Base-by-base conservation (phyloP, 164 flowering plant genomes). In the Houttuynia cordata region DNA sequence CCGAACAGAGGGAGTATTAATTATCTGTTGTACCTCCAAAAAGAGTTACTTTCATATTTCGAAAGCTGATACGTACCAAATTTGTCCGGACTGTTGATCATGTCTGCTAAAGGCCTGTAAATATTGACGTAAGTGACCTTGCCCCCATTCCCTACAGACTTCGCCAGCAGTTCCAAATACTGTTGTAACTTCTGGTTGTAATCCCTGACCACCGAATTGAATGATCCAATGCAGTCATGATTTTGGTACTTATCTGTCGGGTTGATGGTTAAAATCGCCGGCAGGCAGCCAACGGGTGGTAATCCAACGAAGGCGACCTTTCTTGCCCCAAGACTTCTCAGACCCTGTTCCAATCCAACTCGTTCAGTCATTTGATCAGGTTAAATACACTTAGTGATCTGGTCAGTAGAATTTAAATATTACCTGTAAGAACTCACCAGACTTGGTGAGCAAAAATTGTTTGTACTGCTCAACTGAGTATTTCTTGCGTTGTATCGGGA, bases 201-300 rank as follows among this genome's bases (percentile, higher is more conserved):
- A 1, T 73, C 79, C 53, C 62, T 67, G 3, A 81, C 80, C 0
- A 67, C 74, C 8, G n/a, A 10, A 45, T 52, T 47, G 57, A 25
- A 23, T 34, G 57, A 21, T 14, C 62, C 62, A 19, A 65, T 22
- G 42, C 73, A 81, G 9, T 51, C 85, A 59, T 63, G 30, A 75
- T 77, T 5, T 56, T 39, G 13, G 18, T 54, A 23, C 13, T 23
- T 10, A 6, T 60, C 4, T 10, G 62, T 41, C 7, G 83, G 68
- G 15, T 63, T 52, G 0, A 79, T 63, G 13, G 89, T 82, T 57
- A 82, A 80, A 7, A 82, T 73, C 0, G 69, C 7, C 0, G 96
- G 96, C 68, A 88, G 62, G 61, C 96, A 88, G 0, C 96, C 96
- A 65, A 88, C 67, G 22, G 96, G 85, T 7, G 90, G 80, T 21